Base-by-base conservation (phyloP, 257 asterid species). In the Penstemon davidsonii region DNA sequence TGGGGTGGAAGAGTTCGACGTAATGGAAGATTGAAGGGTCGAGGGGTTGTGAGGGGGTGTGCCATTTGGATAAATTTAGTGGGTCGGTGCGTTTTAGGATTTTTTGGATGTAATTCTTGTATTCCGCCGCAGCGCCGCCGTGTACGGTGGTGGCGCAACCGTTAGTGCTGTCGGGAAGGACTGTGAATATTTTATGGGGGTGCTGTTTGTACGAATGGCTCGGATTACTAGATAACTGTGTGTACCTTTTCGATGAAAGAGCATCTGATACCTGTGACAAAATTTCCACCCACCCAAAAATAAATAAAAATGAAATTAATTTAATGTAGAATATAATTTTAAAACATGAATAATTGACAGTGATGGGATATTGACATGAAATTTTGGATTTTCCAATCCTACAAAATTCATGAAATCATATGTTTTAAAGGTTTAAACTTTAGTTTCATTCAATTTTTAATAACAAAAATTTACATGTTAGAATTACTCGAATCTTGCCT, bases 11-110 rank as follows among this genome's bases (percentile, higher is more conserved):
- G 72, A 92, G 94, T 53, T 92, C 98, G 1, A 92, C 79, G 75
- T 79, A 79, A 72, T 92, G 86, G 73, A 88, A 92, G 42, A 90
- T 85, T 3, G 96, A 82, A 5, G 96, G 97, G 73, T 90, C 93
- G 7, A 92, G 86, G 5, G 98, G 91, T 71, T 80, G 93, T 0
- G 91, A 73, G 6, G 79, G 66, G 25, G 86, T 70, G 73, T 82
- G 81, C 86, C 89, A 85, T 47, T 86, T 84, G 18, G 82, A 82
- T n/a, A 76, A 41, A 7, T 87, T 73, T 10, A 85, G 36, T 1
- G 86, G 80, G 54, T 90, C 93, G 0, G 91, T 75, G 69, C 95
- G 93, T 66, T 81, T 86, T 4, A 92, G 75, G 70, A 92, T 85
- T 70, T 78, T 85, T 57, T 71, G 69, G 60, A 92, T 76, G 85